Base-by-base conservation (phyloP, 495 filamentous ascomycete genomes). In the Podospora pseudoanserina region DNA sequence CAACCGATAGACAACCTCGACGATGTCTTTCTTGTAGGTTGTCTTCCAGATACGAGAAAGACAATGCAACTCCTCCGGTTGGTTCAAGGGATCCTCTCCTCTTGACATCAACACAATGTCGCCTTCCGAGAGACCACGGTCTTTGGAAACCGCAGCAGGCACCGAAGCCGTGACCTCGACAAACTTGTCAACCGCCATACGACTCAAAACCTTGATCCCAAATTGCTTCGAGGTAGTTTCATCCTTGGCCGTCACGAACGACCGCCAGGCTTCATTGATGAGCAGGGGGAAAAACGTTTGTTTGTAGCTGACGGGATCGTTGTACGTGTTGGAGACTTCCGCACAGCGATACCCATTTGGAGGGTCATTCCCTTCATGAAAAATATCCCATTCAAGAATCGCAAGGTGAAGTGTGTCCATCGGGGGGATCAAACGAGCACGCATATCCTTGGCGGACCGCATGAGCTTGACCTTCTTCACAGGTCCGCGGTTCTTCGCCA, bases 181-280 rank as follows among this genome's bases (percentile, higher is more conserved):
- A 74, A 97, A 97, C 26, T 89, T 88, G 78, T 99, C 96, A 9
- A 98, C 93, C 49, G 88, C 92, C 75, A 95, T 87, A 56, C 94
- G 90, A 71, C 89, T 94, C 59, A 90, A 85, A 13, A 98, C 81
- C 65, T 92, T 96, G 73, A 97, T 86, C 63, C 93, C 92, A 68
- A 95, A 91, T 0, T 90, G 83, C 67, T 89, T 92, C 73, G 88
- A 89, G 27, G 82, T 88, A 16, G 87, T 86, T 78, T 99, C 96
- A 73, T 99, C 93, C 73, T 92, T 92, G 3, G 90, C 87, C 60
- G 92, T 92, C 39, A 96, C 87, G 72, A 99, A 95, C 1, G 92
- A 90, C 76, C 96, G 91, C 95, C 95, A 99, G 61, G 93, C 94
- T 78, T 99, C 95, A 60, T 97, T 88, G 60, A 96, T 88, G 39